Evolutionary conservation across 306 rosid genomes (phyloP).

Genomic region (Vigna trinervia): DNA sequence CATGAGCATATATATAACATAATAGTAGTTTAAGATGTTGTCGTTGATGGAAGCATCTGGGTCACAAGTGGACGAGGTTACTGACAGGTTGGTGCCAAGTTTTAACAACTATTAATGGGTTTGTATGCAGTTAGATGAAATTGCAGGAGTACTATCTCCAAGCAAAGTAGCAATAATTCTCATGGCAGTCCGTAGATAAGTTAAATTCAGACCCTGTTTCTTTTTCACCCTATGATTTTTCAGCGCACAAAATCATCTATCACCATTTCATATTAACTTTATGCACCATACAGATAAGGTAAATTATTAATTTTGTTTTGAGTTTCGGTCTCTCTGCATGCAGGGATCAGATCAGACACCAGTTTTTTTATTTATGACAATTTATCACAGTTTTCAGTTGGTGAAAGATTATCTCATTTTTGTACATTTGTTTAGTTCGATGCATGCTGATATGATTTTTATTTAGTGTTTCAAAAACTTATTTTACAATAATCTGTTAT

Average conservation of each 20-base stretch:
- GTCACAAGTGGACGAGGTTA: constrained; percentile 10
- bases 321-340: too few species aligned
- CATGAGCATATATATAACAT: not conserved
- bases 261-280: not conserved
- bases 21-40: not conserved
- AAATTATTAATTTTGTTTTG: not conserved
- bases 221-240: not conserved
- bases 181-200: not conserved
- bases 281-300: not conserved
- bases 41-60: constrained; percentile 28
- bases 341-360: too few species aligned
- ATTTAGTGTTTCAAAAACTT: too few species aligned
- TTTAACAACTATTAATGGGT: constrained; percentile 20
- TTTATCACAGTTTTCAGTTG: too few species aligned
- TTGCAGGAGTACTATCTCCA: not conserved
- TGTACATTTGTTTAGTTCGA: too few species aligned
- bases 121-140: not conserved
- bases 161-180: constrained; percentile 5
- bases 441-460: too few species aligned
- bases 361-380: too few species aligned
- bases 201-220: not conserved
- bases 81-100: constrained; percentile 32
- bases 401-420: too few species aligned
- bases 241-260: not conserved
- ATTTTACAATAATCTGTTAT: too few species aligned